Evolutionary conservation across 495 filamentous ascomycete species (phyloP).

Genomic region (Lophium mytilinum): DNA sequence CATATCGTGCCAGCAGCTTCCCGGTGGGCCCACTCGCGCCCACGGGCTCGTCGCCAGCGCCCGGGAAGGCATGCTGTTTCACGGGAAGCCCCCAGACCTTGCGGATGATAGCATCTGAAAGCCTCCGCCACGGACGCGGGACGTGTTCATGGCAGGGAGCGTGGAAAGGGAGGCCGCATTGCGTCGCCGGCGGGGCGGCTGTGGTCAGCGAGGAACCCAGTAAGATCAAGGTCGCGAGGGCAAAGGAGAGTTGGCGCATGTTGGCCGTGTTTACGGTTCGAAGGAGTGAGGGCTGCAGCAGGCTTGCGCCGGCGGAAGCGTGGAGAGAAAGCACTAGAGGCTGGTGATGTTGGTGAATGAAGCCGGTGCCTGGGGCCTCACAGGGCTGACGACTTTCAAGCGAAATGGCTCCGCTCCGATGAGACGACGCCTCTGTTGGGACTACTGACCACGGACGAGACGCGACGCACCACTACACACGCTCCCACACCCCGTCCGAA

Average conservation of each 20-base stretch:
- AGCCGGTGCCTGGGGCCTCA: background rate
- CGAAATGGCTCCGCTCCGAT: background rate
- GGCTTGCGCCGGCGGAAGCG: background rate
- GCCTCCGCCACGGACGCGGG: constrained; percentile 37
- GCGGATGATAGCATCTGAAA: constrained; percentile 59
- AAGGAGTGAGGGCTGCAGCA: background rate
- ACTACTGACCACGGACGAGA: background rate
- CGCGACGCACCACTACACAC: background rate
- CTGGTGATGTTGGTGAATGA: background rate
- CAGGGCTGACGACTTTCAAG: background rate
- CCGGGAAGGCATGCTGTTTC: constrained; percentile 13
- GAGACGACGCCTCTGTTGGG: background rate
- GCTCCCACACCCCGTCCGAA: background rate
- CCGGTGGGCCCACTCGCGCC: background rate
- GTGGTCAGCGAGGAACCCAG: constrained; percentile 15
- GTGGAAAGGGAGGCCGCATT: background rate
- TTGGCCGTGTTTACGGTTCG: background rate
- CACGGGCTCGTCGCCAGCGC: background rate
- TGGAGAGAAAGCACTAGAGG: background rate
- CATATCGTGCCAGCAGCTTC: constrained; percentile 58
- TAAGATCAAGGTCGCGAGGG: constrained; percentile 21
- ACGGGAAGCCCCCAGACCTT: constrained; percentile 51
- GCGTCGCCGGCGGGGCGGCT: constrained; percentile 18
- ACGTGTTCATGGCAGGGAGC: background rate
- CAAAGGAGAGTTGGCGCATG: constrained; percentile 17